phyloP scores from a whole-genome alignment of 805 yeast species.

The Metschnikowia reukaufii region DNA sequence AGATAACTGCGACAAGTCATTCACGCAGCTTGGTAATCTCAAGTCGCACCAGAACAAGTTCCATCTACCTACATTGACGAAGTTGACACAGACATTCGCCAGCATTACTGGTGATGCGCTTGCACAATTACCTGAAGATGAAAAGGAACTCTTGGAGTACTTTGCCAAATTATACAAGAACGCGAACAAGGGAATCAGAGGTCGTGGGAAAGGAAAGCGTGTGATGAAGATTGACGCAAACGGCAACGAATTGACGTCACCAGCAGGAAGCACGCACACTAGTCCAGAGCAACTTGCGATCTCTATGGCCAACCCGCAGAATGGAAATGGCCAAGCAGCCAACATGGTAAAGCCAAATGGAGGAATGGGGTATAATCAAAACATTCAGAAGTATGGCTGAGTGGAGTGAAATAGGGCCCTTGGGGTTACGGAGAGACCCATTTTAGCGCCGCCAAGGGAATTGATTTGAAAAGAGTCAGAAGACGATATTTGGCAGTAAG shows the following conservation, averaged over 20 bases:
- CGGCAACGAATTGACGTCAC: conserved; percentile 7
- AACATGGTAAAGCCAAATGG: not conserved
- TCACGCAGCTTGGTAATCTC: conserved; percentile 89
- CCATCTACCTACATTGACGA: conserved; percentile 69
- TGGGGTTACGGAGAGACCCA: too few relatives aligned
- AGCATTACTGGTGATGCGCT: conserved; percentile 50
- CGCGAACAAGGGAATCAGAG: conserved; percentile 87
- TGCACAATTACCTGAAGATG: conserved; percentile 56
- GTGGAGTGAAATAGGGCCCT: not conserved
- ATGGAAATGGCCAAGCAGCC: not conserved
- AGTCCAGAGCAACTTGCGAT: conserved; percentile 14
- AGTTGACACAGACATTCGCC: conserved; percentile 66
- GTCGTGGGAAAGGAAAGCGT: conserved; percentile 63
- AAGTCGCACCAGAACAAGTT: conserved; percentile 93
- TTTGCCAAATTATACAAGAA: conserved; percentile 83
- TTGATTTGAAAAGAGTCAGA: not conserved
- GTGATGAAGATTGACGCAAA: conserved; percentile 8
- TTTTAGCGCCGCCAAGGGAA: not conserved
- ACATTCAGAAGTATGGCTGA: not conserved
- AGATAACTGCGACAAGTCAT: conserved; percentile 78
- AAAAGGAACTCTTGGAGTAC: conserved; percentile 69
- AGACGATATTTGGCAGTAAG: not conserved
- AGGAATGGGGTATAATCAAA: not conserved
- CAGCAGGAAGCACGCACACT: conserved; percentile 8
- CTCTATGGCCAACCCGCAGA: conserved; percentile 5